Conservation (phyloP, 768 basidiomycete species). For the Hypholoma fasciculare region DNA sequence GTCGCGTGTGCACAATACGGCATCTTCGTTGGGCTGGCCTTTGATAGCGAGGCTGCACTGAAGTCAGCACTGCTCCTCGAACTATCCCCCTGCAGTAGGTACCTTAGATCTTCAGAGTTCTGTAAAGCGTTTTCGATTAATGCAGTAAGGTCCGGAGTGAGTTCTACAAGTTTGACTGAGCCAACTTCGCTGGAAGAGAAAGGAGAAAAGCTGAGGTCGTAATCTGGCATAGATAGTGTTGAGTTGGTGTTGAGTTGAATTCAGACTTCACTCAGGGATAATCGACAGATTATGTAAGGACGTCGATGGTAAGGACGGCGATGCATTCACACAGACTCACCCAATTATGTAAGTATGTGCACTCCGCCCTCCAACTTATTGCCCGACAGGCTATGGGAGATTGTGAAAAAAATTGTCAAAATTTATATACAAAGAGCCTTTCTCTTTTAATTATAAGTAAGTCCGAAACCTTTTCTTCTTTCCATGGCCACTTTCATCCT, state of each 20-base stretch:
- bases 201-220: conserved; percentile 54
- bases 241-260: background rate
- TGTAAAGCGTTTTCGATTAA: conserved; percentile 56
- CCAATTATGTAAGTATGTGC: background rate
- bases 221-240: conserved; percentile 39
- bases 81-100: background rate
- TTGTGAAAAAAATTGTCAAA: conserved; percentile 4
- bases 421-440: conserved; percentile 13
- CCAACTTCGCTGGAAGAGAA: conserved; percentile 47
- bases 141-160: conserved; percentile 66
- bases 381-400: background rate
- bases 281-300: no score
- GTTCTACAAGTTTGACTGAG: conserved; percentile 70
- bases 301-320: no score
- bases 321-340: no score
- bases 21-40: conserved; percentile 79
- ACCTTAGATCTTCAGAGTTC: conserved; percentile 25
- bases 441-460: conserved; percentile 20
- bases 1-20: conserved; percentile 82
- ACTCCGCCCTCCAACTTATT: background rate
- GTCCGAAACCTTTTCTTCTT: conserved; percentile 11
- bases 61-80: conserved; percentile 4
- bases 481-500: conserved; percentile 8
- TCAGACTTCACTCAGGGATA: background rate
- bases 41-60: conserved; percentile 71